phyloP scores from a whole-genome alignment of 768 basidiomycete genomes.

The Lentinula lateritia region DNA sequence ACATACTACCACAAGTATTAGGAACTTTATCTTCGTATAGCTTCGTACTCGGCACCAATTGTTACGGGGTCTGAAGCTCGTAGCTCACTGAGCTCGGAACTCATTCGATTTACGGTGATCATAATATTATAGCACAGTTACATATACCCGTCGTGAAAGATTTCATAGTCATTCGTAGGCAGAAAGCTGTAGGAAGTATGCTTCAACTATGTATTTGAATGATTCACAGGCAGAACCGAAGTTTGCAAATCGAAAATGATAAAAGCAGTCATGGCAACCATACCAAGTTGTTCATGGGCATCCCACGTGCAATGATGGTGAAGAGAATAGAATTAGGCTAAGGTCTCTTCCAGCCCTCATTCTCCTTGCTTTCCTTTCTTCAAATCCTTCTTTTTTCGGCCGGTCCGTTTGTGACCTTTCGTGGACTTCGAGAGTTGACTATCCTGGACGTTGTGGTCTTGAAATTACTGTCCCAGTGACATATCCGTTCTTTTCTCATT shows the following conservation, averaged over 20 bases:
- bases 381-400: constrained; percentile 11
- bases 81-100: too few species aligned
- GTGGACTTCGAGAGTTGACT: constrained; percentile 20
- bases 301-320: constrained; percentile 1
- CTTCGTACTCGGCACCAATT: too few species aligned
- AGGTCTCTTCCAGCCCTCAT: background rate
- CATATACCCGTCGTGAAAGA: too few species aligned
- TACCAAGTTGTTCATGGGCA: background rate
- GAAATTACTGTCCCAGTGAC: constrained; percentile 37
- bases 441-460: constrained; percentile 16
- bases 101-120: too few species aligned
- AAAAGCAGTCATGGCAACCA: background rate
- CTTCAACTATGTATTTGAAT: too few species aligned
- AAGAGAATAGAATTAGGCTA: background rate
- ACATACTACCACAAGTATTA: too few species aligned
- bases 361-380: constrained; percentile 12
- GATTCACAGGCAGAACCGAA: background rate
- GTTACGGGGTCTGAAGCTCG: too few species aligned
- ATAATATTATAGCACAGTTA: too few species aligned
- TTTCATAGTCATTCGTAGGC: too few species aligned
- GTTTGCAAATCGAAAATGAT: background rate
- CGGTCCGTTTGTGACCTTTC: constrained; percentile 15
- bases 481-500: constrained; percentile 18
- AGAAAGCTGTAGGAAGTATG: too few species aligned
- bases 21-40: too few species aligned